These are phyloP conservation scores for Aspergillus leporis DNA, from an alignment of 495 filamentous ascomycete species.

Conservation along the genomic window DNA sequence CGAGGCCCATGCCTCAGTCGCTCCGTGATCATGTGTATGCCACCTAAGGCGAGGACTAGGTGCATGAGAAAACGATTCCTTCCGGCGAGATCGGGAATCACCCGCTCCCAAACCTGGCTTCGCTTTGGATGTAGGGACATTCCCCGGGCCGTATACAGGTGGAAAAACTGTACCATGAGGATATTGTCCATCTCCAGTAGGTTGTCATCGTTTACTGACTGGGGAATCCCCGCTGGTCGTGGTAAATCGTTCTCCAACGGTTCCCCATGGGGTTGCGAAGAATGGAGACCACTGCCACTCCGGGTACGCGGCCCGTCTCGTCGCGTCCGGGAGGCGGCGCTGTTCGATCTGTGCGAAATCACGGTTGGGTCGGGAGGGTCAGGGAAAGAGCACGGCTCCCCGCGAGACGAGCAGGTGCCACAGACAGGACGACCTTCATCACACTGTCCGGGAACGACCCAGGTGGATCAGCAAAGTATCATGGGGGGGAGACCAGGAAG, in stretches of 20 bases:
- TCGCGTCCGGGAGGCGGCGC: too few species aligned
- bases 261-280: too few species aligned
- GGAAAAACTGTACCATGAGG: slow-evolving; percentile 23
- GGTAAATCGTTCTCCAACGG: too few species aligned
- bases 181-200: slow-evolving; percentile 26
- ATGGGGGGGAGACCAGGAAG: too few species aligned
- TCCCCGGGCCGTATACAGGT: slow-evolving; percentile 22
- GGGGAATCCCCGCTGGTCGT: neutral
- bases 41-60: slow-evolving; percentile 27
- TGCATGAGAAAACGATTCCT: slow-evolving; percentile 15
- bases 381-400: too few species aligned
- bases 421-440: slow-evolving; percentile 28
- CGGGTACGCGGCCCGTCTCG: too few species aligned
- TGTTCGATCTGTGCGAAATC: too few species aligned
- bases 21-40: slow-evolving; percentile 14
- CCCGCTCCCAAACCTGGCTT: slow-evolving; percentile 22
- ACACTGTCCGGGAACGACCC: slow-evolving; percentile 15
- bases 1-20: neutral
- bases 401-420: slow-evolving; percentile 17
- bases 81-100: slow-evolving; percentile 19
- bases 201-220: slow-evolving; percentile 5
- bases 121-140: slow-evolving; percentile 19
- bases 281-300: too few species aligned
- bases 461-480: neutral
- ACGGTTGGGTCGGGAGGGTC: too few species aligned